These are phyloP conservation scores for Cryptosporidium muris DNA, from an alignment of 169 alveolate species.

Conservation along the genomic window DNA sequence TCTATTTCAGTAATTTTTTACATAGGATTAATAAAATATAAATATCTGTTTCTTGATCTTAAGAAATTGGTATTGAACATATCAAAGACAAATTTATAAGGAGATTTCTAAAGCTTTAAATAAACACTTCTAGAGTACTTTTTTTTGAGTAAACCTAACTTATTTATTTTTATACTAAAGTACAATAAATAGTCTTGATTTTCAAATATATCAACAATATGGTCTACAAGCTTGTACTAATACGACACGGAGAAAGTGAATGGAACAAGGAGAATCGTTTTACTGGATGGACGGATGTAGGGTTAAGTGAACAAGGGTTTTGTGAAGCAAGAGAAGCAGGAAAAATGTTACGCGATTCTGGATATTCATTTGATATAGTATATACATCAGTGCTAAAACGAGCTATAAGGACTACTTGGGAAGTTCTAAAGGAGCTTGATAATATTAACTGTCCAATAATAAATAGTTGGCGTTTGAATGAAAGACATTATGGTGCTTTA, in stretches of 20 bases:
- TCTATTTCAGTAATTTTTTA: too few species aligned
- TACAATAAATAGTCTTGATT: not conserved
- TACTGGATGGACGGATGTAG: constrained; percentile 98
- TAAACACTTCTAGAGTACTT: too few species aligned
- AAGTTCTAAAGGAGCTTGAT: constrained; percentile 88
- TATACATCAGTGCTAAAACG: constrained; percentile 96
- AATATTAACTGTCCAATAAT: constrained; percentile 89
- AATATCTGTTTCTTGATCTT: too few species aligned
- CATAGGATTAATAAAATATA: too few species aligned
- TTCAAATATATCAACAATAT: not conserved
- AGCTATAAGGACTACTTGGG: constrained; percentile 91
- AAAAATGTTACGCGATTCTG: constrained; percentile 84
- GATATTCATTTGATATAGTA: constrained; percentile 89
- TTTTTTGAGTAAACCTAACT: too few species aligned
- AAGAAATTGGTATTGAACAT: too few species aligned
- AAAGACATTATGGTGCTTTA: constrained; percentile 97
- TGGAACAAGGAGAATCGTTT: constrained; percentile 96
- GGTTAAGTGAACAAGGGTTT: constrained; percentile 91
- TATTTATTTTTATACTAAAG: too few species aligned
- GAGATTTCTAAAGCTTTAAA: too few species aligned
- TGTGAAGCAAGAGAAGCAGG: constrained; percentile 92
- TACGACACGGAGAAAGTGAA: constrained; percentile 93
- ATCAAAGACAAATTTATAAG: too few species aligned
- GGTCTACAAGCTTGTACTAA: constrained; percentile 66
- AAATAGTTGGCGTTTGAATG: constrained; percentile 93